These are phyloP conservation scores for Dictyostelium brefeldianum DNA, from an alignment of 78 protist genomes.

Conservation along the genomic window DNA sequence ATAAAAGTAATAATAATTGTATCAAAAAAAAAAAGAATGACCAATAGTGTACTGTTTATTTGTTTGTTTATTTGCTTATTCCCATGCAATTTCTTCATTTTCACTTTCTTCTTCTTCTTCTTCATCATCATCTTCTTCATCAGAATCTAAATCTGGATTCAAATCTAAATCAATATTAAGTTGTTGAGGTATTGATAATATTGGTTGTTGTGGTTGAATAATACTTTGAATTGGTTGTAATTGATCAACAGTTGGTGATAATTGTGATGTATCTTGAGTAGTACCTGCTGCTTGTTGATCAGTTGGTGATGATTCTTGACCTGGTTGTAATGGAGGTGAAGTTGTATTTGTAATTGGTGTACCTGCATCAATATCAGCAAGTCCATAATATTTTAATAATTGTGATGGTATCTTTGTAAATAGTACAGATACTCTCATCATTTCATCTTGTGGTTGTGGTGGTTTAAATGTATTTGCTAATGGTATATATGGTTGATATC, in stretches of 20 bases:
- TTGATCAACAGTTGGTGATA: neutral
- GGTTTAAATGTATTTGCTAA: slow-evolving; percentile 54
- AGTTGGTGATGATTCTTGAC: neutral
- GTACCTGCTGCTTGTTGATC: neutral
- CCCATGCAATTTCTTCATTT: slow-evolving; percentile 73
- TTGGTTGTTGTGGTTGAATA: slow-evolving; percentile 24
- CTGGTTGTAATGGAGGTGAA: neutral
- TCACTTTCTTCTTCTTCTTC: slow-evolving; percentile 35
- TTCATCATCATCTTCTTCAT: slow-evolving; percentile 52
- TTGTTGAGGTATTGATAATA: slow-evolving; percentile 1
- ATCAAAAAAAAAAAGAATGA: too few relatives aligned
- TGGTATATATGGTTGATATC: slow-evolving; percentile 59
- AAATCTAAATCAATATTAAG: slow-evolving; percentile 22
- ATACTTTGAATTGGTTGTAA: neutral
- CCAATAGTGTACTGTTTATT: too few relatives aligned
- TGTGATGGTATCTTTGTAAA: slow-evolving; percentile 45
- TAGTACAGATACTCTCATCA: slow-evolving; percentile 70
- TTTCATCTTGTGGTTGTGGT: slow-evolving; percentile 78
- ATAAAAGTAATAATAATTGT: too few relatives aligned
- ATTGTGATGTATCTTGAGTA: slow-evolving; percentile 4
- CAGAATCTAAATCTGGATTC: slow-evolving; percentile 61
- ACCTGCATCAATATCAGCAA: slow-evolving; percentile 37
- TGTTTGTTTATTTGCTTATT: slow-evolving; percentile 12
- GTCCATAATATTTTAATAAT: slow-evolving; percentile 51
- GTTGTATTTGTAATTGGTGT: slow-evolving; percentile 21